Evolutionary conservation across 73 alveolate genomes (phyloP), one percentile per base, ranked within the genome.

Genomic region (Uronychia binucleata): DNA sequence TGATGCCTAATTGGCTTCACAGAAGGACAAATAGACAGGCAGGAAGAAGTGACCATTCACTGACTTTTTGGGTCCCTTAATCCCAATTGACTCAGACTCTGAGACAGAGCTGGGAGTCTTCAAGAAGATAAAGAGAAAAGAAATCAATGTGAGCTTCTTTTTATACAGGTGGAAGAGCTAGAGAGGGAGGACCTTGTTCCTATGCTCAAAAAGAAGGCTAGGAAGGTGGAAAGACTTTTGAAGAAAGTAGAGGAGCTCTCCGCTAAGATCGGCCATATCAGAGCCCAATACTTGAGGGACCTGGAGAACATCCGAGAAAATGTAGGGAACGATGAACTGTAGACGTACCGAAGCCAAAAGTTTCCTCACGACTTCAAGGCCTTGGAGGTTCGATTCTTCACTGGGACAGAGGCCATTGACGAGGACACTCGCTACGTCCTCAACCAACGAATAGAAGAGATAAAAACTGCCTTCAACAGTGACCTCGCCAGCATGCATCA

Each of bases 381-480:
- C 5, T 74, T 87, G 26, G 85, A 87, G 34, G 85, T 74, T 0
- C 80, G 87, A 67, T 87, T 25, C 75, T 87, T 87, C 84, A 60
- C 77, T 8, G 93, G 89, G 1, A 46, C 76, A 13, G 85, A 79
- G 34, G 87, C 58, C 28, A 8, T 87, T 26, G 89, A 79, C 75
- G 86, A 79, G 34, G 79, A 80, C 30, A 87, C 81, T 29, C 57
- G 76, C 34, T 57, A 46, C 1, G 78, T 87, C 1, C 77, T 87
- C 28, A 80, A 87, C 58, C 81, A 80, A 33, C 57, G 77, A 67
- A 35, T 80, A 25, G 1, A 74, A 33, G 32, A 26, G 75, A 58
- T 87, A 58, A 80, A 57, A 1, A 31, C 57, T 1, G 78, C 35
- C 30, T 87, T 32, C 58, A 87, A 87, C 31, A 0, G 28, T 1